A percentile compares a stretch with the other conserved stretches of the same genome.
These are phyloP conservation scores for Fraxinus baroniana DNA, from an alignment of 305 asterid species.

Conservation along the genomic window DNA sequence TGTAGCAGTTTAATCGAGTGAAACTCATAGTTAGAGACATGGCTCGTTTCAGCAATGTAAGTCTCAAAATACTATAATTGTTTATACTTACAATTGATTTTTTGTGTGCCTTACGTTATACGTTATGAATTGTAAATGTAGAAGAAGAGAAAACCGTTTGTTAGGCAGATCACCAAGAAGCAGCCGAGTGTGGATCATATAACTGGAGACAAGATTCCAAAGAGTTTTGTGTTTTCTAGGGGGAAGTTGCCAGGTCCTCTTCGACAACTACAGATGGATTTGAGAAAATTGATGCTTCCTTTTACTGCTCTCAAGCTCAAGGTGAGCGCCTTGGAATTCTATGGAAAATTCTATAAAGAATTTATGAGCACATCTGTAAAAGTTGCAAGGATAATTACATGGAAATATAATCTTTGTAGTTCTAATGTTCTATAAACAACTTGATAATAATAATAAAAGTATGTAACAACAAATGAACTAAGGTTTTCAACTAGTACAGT, in stretches of 20 bases:
- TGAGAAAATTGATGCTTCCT: slow-evolving; percentile 94
- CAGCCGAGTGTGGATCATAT: slow-evolving; percentile 72
- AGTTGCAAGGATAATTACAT: not conserved
- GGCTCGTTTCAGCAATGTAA: slow-evolving; percentile 68
- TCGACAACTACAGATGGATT: slow-evolving; percentile 70
- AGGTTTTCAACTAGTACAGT: not conserved
- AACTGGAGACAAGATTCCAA: slow-evolving; percentile 82
- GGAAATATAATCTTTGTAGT: not conserved
- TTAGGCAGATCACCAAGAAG: slow-evolving; percentile 49
- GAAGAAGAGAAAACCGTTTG: slow-evolving; percentile 62
- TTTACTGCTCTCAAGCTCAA: slow-evolving; percentile 86
- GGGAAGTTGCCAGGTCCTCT: slow-evolving; percentile 83
- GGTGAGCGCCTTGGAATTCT: slow-evolving; percentile 32
- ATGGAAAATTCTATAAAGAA: not conserved
- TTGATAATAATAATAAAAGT: not conserved
- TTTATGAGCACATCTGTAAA: not conserved
- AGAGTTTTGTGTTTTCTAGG: slow-evolving; percentile 75
- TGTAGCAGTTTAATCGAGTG: not conserved
- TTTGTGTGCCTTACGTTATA: not conserved
- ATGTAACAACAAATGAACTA: not conserved
- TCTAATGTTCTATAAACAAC: not conserved
- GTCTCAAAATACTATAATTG: not conserved
- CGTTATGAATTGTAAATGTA: slow-evolving; percentile 19
- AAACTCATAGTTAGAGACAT: slow-evolving; percentile 21
- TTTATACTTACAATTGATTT: not conserved